Base-by-base conservation (phyloP, 2,329 filamentous ascomycete species). In the Lasiodiplodia sp. region DNA sequence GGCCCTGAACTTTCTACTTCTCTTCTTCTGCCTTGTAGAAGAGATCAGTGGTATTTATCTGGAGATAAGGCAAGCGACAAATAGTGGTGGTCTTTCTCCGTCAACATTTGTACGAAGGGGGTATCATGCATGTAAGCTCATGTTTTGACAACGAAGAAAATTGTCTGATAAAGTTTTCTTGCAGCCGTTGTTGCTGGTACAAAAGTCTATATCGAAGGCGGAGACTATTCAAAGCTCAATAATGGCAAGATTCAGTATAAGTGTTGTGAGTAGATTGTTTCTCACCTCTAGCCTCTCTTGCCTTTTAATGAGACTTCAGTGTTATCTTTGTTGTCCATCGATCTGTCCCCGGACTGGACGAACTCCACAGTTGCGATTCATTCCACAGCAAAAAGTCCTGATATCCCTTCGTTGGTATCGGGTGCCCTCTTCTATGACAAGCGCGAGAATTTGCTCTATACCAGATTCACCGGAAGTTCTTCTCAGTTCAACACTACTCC, bases 181-280 rank as follows among this genome's bases (percentile, higher is more conserved):
- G n/a, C 14, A 63, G 38, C 58, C 18, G 18, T 44, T 21, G 23
- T 63, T 18, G 62, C 51, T 23, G 51, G 37, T 8, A 52, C 28
- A 21, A 44, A 25, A n/a, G 38, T 69, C 7, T 69, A 68, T 23
- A 69, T 69, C 28, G 68, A 69, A 34, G 68, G 68, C n/a, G 68
- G 68, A 12, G 55, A 65, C 23, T 69, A 68, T 34, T 63, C 68
- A 12, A 52, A 63, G 40, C 18, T 25, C 25, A 2, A 3, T 44
- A 3, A 44, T 18, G 18, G 25, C 25, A 2, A 25, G 25, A 25
- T 25, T 3, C 31, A 58, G 14, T 40, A 37, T 28, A 16, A 44
- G 21, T 37, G 23, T 38, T 37, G 25, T 55, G 25, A 57, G 52
- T 16, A 14, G 31, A 3, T 14, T 37, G 18, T 14, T 49, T n/a